These are phyloP conservation scores for Solanum chacoense DNA, from an alignment of 305 asterid genomes.

Conservation along the genomic window DNA sequence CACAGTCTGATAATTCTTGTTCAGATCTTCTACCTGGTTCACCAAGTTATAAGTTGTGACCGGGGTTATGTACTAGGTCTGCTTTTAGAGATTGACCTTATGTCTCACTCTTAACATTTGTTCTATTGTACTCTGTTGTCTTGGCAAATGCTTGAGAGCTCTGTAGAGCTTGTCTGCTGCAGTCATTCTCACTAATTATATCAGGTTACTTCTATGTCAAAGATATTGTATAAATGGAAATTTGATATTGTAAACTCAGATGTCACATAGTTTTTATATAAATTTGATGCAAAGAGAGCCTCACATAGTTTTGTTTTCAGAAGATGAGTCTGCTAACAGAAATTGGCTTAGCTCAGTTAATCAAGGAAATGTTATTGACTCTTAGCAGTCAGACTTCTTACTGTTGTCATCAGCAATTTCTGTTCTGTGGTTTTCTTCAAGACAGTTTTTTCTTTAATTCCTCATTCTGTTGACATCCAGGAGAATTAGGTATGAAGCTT, in stretches of 20 bases:
- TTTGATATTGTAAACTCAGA: background rate
- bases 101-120: background rate
- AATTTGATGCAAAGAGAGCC: background rate
- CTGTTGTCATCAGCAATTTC: background rate
- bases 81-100: background rate
- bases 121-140: background rate
- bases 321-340: background rate
- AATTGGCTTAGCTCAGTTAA: background rate
- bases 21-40: background rate
- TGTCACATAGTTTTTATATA: background rate
- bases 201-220: background rate
- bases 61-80: background rate
- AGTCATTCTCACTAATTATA: background rate
- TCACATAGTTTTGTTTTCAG: background rate
- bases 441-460: background rate
- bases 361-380: background rate
- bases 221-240: background rate
- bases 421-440: background rate
- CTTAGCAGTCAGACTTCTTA: background rate
- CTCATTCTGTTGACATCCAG: slow-evolving; percentile 22
- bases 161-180: background rate
- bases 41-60: background rate
- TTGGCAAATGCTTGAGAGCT: background rate
- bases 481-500: slow-evolving; percentile 76
- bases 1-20: background rate